Base-by-base conservation (phyloP, 352 stramenopile species). In the Phytophthora niederhauseri region DNA sequence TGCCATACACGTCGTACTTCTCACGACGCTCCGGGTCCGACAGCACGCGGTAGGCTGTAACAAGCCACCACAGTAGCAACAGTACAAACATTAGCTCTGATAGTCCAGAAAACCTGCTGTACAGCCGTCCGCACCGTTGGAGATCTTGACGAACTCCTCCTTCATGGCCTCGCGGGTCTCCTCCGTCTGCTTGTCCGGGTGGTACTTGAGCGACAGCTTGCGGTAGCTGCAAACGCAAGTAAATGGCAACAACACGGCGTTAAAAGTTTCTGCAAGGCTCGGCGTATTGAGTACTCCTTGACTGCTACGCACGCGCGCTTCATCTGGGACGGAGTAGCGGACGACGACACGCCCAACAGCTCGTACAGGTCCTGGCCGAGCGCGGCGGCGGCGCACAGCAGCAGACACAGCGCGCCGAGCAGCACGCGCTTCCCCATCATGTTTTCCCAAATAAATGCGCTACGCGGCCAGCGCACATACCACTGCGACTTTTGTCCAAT, bases 121-220 rank as follows among this genome's bases (percentile, higher is more conserved):
- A 34, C 9, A 54, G 6, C 52, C 61, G 22, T 8, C 60, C 68
- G 15, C 53, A 92, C 84, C 84, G 64, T 93, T 93, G 55, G 81
- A 80, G 75, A 93, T 90, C 78, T 93, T 89, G 64, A 93, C 75
- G 51, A 93, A 93, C 61, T 84, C 68, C 30, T 88, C 81, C 66
- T 85, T 87, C 78, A 89, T 85, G 12, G 64, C 67, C 45, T 89
- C 81, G 17, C 80, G 77, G 12, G 62, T 82, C 26, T 90, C 81
- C 20, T 84, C 79, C 28, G 91, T 89, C 55, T 97, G 93, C 79
- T 98, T 98, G 75, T 98, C 95, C 26, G 95, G 95, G 77, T 99
- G 95, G 70, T 97, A 98, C 75, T 98, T 94, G 50, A 98, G 84
- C 64, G 87, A 96, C 43, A 98, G 74, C 72, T 97, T 97, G 50